Conservation (phyloP, 1,284 basidiomycete genomes). For the Stygiomarasmius scandens region DNA sequence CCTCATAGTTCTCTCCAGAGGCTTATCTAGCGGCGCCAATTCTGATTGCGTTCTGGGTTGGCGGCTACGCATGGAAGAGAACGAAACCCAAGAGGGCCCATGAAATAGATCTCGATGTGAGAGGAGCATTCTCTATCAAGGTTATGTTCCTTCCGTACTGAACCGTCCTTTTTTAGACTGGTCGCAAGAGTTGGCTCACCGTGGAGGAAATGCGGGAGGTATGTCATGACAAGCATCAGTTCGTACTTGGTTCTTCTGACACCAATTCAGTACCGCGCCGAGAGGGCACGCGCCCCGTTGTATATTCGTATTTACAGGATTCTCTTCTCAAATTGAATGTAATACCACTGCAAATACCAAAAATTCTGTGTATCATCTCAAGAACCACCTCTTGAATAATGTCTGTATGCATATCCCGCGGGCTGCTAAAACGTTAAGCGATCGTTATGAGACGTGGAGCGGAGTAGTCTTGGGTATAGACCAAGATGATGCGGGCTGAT, state of each 20-base stretch:
- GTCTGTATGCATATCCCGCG: too few relatives aligned
- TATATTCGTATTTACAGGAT: constrained; percentile 18
- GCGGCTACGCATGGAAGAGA: constrained; percentile 43
- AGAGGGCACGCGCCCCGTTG: constrained; percentile 15
- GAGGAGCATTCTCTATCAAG: constrained; percentile 9
- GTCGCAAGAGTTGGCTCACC: constrained; percentile 30
- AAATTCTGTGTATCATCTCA: too few relatives aligned
- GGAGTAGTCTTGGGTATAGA: too few relatives aligned
- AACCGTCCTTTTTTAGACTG: constrained; percentile 27
- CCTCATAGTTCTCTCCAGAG: constrained; percentile 20
- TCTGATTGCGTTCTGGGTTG: constrained; percentile 39
- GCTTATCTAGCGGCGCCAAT: constrained; percentile 42
- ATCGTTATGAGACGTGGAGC: too few relatives aligned
- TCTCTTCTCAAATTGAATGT: constrained; percentile 17
- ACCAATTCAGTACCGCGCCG: constrained; percentile 20
- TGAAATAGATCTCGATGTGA: constrained; percentile 44
- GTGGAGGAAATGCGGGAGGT: constrained; percentile 23
- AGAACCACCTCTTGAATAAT: too few relatives aligned
- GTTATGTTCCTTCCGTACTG: not conserved
- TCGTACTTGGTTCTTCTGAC: not conserved
- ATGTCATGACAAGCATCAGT: not conserved
- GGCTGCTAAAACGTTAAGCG: too few relatives aligned
- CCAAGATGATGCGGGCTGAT: too few relatives aligned
- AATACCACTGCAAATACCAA: not conserved
- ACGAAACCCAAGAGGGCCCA: constrained; percentile 35